Evolutionary conservation across 805 yeast species (phyloP).

Genomic region (Saccharomycopsis sp.): DNA sequence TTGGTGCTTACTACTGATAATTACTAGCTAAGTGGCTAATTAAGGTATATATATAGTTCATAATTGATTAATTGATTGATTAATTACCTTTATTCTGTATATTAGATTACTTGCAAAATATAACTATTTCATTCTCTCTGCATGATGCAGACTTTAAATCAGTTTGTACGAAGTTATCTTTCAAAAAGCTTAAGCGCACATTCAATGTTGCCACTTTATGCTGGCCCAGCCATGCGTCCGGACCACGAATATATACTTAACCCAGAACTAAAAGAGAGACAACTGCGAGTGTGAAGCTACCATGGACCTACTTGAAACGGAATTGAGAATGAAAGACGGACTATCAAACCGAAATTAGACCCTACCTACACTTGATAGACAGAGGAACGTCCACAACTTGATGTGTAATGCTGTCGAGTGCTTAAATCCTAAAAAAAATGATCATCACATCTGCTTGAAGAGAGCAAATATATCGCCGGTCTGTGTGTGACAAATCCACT

Average conservation of each 20-base stretch:
- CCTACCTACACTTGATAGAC: neutral
- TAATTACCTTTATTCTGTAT: neutral
- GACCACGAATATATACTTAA: neutral
- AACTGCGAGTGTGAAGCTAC: neutral
- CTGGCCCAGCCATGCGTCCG: neutral
- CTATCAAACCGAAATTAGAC: neutral
- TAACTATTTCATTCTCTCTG: neutral
- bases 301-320: neutral
- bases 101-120: neutral
- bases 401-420: neutral
- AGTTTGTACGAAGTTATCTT: neutral
- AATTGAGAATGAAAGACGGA: neutral
- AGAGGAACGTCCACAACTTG: neutral
- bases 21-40: neutral
- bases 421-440: neutral
- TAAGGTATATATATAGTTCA: neutral
- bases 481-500: neutral
- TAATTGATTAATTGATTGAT: neutral
- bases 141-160: neutral
- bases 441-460: neutral
- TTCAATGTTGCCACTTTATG: neutral
- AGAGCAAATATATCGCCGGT: neutral
- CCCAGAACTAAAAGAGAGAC: neutral
- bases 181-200: neutral
- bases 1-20: neutral